phyloP scores from a whole-genome alignment of 2,329 filamentous ascomycete genomes.

The Botrytis fabae region DNA sequence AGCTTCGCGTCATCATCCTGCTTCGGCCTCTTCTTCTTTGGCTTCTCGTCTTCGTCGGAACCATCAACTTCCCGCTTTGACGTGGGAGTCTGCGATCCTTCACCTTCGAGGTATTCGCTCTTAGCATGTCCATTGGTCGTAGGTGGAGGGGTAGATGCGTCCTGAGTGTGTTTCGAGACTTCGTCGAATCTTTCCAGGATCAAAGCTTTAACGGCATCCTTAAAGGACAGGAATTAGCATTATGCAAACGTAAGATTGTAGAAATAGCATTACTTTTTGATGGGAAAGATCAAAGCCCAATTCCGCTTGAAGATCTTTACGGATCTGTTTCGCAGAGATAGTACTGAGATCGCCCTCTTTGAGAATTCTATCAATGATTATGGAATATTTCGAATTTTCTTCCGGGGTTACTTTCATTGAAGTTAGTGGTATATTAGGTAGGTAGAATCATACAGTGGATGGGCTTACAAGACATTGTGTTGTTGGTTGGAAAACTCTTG shows the following conservation, averaged over 20 bases:
- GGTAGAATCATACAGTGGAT: neutral
- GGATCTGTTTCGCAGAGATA: constrained; percentile 44
- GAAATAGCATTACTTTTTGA: constrained; percentile 41
- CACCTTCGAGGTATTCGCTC: constrained; percentile 26
- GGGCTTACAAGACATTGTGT: constrained; percentile 33
- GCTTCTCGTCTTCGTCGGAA: constrained; percentile 35
- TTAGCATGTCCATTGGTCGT: constrained; percentile 20
- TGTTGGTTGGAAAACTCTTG: neutral
- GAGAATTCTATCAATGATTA: constrained; percentile 45
- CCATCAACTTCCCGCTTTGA: constrained; percentile 21
- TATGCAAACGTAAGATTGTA: neutral
- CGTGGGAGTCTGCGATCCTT: constrained; percentile 22
- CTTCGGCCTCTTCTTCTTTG: constrained; percentile 60
- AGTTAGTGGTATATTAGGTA: constrained; percentile 21
- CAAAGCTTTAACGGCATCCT: constrained; percentile 54
- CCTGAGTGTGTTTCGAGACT: constrained; percentile 32
- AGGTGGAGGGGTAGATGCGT: constrained; percentile 17
- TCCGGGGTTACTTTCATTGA: constrained; percentile 34
- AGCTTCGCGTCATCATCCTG: constrained; percentile 82
- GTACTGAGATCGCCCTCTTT: constrained; percentile 41
- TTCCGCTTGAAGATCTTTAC: constrained; percentile 39
- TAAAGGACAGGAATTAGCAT: constrained; percentile 22
- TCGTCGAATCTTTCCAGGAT: constrained; percentile 59
- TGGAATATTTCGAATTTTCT: constrained; percentile 40
- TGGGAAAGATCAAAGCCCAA: constrained; percentile 42